Percentiles rank a stretch among this genome's conserved stretches.
These are phyloP conservation scores for Fragaria nilgerrensis DNA, from an alignment of 306 rosid genomes.

Conservation along the genomic window DNA sequence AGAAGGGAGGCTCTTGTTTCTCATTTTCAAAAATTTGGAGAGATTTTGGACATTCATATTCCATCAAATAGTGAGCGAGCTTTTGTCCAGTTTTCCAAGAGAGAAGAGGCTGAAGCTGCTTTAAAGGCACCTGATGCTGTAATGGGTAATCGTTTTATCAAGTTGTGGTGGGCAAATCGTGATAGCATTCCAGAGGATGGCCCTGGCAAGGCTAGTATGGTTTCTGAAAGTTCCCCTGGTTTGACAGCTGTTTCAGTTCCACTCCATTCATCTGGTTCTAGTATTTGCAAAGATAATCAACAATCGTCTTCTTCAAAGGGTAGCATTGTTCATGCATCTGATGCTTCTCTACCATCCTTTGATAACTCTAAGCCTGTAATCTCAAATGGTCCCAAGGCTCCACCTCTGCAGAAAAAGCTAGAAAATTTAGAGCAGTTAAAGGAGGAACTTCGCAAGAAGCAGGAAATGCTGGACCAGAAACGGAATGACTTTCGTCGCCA, in stretches of 20 bases:
- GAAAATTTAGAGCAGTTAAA: constrained; percentile 73
- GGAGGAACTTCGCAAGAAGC: constrained; percentile 96
- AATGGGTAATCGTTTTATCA: constrained; percentile 98
- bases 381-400: constrained; percentile 60
- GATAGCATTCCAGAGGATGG: constrained; percentile 81
- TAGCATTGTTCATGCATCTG: constrained; percentile 30
- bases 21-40: constrained; percentile 91
- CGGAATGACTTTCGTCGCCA: constrained; percentile 77
- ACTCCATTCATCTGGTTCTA: constrained; percentile 39
- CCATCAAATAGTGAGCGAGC: constrained; percentile 85
- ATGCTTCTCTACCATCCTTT: constrained; percentile 43
- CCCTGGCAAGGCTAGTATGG: constrained; percentile 42
- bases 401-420: constrained; percentile 77
- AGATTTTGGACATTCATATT: constrained; percentile 81
- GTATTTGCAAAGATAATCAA: constrained; percentile 57
- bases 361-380: constrained; percentile 52
- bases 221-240: constrained; percentile 52
- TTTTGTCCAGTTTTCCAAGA: constrained; percentile 92
- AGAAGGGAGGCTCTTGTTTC: constrained; percentile 76
- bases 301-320: constrained; percentile 59
- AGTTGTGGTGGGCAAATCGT: constrained; percentile 99
- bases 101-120: constrained; percentile 99
- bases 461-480: constrained; percentile 90
- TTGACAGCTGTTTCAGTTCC: constrained; percentile 47
- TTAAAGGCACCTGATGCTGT: constrained; percentile 92